Percentiles rank a stretch among this genome's conserved stretches.
These are phyloP conservation scores for Leishmania amazonensis DNA, from an alignment of 208 protist species.

Conservation along the genomic window DNA sequence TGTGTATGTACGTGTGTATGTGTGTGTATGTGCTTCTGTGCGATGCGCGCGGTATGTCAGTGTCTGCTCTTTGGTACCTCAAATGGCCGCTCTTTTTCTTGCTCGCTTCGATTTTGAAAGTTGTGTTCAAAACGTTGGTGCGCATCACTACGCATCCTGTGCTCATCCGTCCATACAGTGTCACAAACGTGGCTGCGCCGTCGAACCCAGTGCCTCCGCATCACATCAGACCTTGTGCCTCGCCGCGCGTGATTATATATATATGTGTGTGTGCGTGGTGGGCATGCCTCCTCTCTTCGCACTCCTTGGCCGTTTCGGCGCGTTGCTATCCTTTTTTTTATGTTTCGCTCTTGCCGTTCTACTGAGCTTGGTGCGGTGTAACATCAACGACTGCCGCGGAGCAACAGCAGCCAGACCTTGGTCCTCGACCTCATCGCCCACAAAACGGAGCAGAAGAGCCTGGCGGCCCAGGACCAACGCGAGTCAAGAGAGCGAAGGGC, in stretches of 20 bases:
- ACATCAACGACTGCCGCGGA: too few species aligned
- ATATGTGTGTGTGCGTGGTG: too few species aligned
- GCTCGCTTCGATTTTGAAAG: not conserved
- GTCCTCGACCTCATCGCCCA: not conserved
- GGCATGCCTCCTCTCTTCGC: too few species aligned
- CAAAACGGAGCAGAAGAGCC: not conserved
- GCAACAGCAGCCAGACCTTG: not conserved
- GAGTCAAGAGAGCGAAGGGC: not conserved
- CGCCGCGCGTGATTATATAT: not conserved
- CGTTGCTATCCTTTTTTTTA: too few species aligned
- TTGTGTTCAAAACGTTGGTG: not conserved
- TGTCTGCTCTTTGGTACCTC: not conserved
- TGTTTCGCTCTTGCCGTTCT: not conserved
- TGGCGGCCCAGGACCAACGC: not conserved
- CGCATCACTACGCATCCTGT: not conserved
- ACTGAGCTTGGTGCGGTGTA: too few species aligned
- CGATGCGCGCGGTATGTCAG: not conserved
- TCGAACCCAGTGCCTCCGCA: not conserved
- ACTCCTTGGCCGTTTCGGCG: too few species aligned
- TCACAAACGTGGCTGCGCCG: not conserved
- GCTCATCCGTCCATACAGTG: not conserved
- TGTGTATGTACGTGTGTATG: not conserved
- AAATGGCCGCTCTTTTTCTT: not conserved
- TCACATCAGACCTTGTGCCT: not conserved
- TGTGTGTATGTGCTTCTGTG: not conserved